Evolutionary conservation across 345 rosid species (phyloP), one percentile per base, ranked within the genome.

Genomic region (Adansonia digitata): DNA sequence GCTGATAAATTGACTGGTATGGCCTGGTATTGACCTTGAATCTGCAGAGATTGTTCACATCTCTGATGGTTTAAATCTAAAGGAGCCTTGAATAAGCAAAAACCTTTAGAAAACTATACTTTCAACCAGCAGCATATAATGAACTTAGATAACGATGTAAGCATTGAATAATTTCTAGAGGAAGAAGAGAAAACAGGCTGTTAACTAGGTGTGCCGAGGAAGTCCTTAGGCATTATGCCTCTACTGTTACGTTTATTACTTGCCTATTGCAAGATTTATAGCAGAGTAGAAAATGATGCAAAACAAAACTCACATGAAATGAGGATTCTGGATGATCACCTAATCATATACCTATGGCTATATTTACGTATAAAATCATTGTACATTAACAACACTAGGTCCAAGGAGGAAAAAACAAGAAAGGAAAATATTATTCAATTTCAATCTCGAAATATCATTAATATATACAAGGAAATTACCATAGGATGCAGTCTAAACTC

Each of bases 401-500:
- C 15, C 27, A 37, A 3, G 18, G 51, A 20, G 53, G 0, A 29
- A 46, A 29, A n/a, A n/a, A n/a, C n/a, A n/a, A n/a, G n/a, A n/a
- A n/a, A n/a, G n/a, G n/a, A n/a, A n/a, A n/a, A n/a, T n/a, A n/a
- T n/a, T n/a, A n/a, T n/a, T n/a, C n/a, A n/a, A n/a, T n/a, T n/a
- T 64, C 73, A 73, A 18, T 31, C 55, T 43, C 40, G 31, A 35
- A 43, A 27, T 13, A 61, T 37, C 53, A 73, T 43, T 14, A 42
- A 46, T 5, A 40, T 51, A 74, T 31, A 17, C 39, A 63, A 76
- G 73, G 76, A 74, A 71, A 71, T 81, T 91, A 96, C 99, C 92
- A 83, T 81, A 51, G 88, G 69, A 79, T 79, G 91, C 64, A 91
- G 95, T 79, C 86, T 89, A 78, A 96, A 92, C 85, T 88, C 97